These are phyloP conservation scores for Dunaliella primolecta DNA, from an alignment of 139 green algal genomes.

Conservation along the genomic window DNA sequence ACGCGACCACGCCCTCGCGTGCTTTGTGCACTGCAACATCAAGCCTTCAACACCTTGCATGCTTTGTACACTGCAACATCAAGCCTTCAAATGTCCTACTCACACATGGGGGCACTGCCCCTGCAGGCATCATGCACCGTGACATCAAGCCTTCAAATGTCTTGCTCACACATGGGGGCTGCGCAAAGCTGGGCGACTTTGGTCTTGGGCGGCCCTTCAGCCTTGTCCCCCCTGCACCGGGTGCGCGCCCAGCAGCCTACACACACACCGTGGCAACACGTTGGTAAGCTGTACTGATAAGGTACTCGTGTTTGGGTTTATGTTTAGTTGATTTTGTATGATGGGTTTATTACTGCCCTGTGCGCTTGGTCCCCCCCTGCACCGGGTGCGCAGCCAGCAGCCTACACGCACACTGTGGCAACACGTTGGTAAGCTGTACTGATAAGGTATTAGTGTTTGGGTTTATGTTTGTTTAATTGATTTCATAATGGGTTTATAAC, in stretches of 20 bases:
- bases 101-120: conserved; percentile 8
- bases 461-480: no score
- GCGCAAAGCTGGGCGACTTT: conserved; percentile 92
- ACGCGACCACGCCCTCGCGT: no score
- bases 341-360: background rate
- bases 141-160: conserved; percentile 37
- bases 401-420: conserved; percentile 91
- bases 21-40: no score
- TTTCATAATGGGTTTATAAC: background rate
- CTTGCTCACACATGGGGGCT: conserved; percentile 31
- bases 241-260: conserved; percentile 33
- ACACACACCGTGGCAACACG: conserved; percentile 94
- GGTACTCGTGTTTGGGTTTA: no score
- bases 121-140: conserved; percentile 26
- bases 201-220: conserved; percentile 74
- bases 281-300: no score
- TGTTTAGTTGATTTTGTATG: no score
- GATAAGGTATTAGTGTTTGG: no score
- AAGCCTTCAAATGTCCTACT: conserved; percentile 48
- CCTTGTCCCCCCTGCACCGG: background rate
- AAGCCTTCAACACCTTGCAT: background rate
- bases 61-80: conserved; percentile 28
- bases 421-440: conserved; percentile 80
- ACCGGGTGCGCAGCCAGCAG: background rate
- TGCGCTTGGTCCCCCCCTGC: background rate